A percentile compares a stretch with the other conserved stretches of the same genome.
phyloP scores from a whole-genome alignment of 78 protist species.

The Dictyostelium brefeldianum region DNA sequence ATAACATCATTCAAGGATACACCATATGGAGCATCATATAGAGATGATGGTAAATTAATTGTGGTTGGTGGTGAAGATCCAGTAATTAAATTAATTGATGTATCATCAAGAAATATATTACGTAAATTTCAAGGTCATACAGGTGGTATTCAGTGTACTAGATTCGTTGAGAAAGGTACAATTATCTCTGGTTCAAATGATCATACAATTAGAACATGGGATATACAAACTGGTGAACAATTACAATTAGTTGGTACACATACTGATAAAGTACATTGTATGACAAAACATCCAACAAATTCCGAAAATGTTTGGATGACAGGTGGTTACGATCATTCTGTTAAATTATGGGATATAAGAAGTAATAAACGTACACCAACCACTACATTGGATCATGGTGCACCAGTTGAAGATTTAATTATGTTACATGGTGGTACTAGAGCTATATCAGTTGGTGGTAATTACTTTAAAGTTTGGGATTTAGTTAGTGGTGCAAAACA shows the following conservation, averaged over 20 bases:
- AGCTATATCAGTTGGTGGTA: conserved; percentile 52
- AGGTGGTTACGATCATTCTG: conserved; percentile 66
- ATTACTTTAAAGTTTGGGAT: conserved; percentile 51
- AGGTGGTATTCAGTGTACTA: conserved; percentile 28
- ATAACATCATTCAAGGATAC: background rate
- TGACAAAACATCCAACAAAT: conserved; percentile 16
- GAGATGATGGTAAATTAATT: conserved; percentile 28
- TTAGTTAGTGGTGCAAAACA: background rate
- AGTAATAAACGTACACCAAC: background rate
- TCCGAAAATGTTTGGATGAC: conserved; percentile 5
- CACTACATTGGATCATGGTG: conserved; percentile 41
- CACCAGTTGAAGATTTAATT: conserved; percentile 66
- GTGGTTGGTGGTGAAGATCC: conserved; percentile 55
- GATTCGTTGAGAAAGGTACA: conserved; percentile 22
- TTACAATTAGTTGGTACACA: conserved; percentile 32
- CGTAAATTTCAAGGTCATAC: conserved; percentile 54
- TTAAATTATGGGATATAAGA: conserved; percentile 64
- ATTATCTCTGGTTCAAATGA: conserved; percentile 49
- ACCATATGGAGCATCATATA: conserved; percentile 33
- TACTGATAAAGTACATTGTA: conserved; percentile 44
- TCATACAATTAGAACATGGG: conserved; percentile 47
- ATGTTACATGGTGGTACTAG: conserved; percentile 10
- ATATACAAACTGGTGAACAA: conserved; percentile 33
- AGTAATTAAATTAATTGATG: conserved; percentile 12
- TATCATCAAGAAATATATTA: background rate